These are phyloP conservation scores for Fusarium tuaranense DNA, from an alignment of 2,329 filamentous ascomycete genomes.

Conservation along the genomic window DNA sequence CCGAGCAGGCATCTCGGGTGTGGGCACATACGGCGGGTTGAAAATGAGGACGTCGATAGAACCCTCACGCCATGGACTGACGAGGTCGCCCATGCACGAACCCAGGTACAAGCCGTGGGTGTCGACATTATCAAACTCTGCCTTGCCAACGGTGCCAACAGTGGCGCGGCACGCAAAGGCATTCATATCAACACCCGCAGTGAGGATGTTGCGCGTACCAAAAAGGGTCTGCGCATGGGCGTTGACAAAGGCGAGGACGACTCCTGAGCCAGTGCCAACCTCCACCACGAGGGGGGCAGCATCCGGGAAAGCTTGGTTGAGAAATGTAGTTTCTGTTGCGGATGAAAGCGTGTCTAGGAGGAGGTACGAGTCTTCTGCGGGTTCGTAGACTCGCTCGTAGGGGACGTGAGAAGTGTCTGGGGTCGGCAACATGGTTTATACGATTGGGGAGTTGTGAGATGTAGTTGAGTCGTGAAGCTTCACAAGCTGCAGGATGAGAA, in stretches of 20 bases:
- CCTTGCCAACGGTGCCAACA: slow-evolving; percentile 71
- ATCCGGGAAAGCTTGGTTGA: slow-evolving; percentile 69
- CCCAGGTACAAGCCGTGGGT: slow-evolving; percentile 70
- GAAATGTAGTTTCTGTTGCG: slow-evolving; percentile 73
- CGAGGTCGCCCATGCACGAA: slow-evolving; percentile 77
- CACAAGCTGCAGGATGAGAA: slow-evolving; percentile 24
- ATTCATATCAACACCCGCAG: slow-evolving; percentile 87
- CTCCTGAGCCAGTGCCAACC: slow-evolving; percentile 90
- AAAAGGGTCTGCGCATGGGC: slow-evolving; percentile 81
- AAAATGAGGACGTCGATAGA: slow-evolving; percentile 88
- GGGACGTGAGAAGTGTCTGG: slow-evolving; percentile 93
- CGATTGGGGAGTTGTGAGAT: background rate
- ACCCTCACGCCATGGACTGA: slow-evolving; percentile 66
- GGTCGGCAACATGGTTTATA: slow-evolving; percentile 82
- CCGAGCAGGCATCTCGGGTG: slow-evolving; percentile 74
- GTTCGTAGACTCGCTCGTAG: slow-evolving; percentile 91
- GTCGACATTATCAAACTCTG: slow-evolving; percentile 47
- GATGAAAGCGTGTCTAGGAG: slow-evolving; percentile 92
- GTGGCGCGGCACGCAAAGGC: slow-evolving; percentile 84
- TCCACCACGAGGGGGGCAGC: slow-evolving; percentile 79
- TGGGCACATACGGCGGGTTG: slow-evolving; percentile 97
- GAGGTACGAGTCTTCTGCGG: slow-evolving; percentile 94
- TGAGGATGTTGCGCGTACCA: slow-evolving; percentile 75
- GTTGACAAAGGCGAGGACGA: slow-evolving; percentile 89
- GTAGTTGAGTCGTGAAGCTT: slow-evolving; percentile 35